A percentile compares a stretch with the other conserved stretches of the same genome.
Evolutionary conservation across 1,139 yeast genomes (phyloP).

Genomic region (Scheffersomyces segobiensis): DNA sequence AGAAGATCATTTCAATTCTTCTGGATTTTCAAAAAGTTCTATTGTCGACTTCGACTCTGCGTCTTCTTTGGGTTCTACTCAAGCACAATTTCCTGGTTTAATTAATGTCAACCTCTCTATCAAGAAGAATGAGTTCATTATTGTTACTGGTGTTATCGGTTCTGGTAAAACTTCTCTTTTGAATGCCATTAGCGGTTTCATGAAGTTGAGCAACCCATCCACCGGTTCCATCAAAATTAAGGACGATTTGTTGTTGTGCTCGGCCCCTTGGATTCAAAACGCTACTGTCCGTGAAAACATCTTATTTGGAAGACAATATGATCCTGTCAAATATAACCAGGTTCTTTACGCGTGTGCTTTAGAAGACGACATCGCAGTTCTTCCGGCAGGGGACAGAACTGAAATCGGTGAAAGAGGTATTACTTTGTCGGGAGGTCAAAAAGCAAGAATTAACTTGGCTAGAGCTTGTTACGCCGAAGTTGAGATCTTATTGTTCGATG

Average conservation of each 20-base stretch:
- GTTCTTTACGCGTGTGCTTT: constrained; percentile 41
- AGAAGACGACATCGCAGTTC: constrained; percentile 34
- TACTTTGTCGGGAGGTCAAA: constrained; percentile 45
- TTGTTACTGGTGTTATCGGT: constrained; percentile 44
- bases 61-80: constrained; percentile 1
- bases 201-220: constrained; percentile 29
- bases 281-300: constrained; percentile 46
- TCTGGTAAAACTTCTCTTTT: constrained; percentile 42
- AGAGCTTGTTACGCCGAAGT: constrained; percentile 41
- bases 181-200: constrained; percentile 38
- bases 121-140: constrained; percentile 32
- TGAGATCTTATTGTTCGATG: constrained; percentile 37
- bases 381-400: constrained; percentile 39
- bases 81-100: constrained; percentile 29
- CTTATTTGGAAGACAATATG: constrained; percentile 36
- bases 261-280: constrained; percentile 47
- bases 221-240: constrained; percentile 27
- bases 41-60: constrained; percentile 17
- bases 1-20: constrained; percentile 4
- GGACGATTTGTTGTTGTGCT: constrained; percentile 32
- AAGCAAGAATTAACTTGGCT: constrained; percentile 43
- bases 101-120: constrained; percentile 29
- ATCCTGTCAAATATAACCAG: constrained; percentile 25
- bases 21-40: constrained; percentile 7
- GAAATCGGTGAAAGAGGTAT: constrained; percentile 48